These are phyloP conservation scores for Acanthamoeba triangularis DNA, from an alignment of 208 protist species.

Conservation along the genomic window DNA sequence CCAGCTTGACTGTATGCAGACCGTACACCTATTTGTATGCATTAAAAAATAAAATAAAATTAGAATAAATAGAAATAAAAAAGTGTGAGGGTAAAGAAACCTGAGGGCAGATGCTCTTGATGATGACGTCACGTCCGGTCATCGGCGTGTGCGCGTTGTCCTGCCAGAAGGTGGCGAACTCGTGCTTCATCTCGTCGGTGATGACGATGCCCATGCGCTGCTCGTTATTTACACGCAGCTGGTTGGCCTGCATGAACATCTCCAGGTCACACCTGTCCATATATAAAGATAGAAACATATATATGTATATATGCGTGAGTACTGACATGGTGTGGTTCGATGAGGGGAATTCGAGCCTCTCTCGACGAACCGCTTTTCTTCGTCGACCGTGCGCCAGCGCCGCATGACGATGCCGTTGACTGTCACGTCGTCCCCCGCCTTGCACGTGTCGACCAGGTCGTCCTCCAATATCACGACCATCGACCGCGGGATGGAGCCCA, in stretches of 20 bases:
- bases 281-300: too few species aligned
- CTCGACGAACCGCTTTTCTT: slow-evolving; percentile 98
- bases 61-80: background rate
- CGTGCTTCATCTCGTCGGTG: slow-evolving; percentile 85
- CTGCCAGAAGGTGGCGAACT: slow-evolving; percentile 90
- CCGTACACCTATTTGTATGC: slow-evolving; percentile 95
- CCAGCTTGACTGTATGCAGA: slow-evolving; percentile 73
- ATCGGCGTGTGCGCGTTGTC: slow-evolving; percentile 85
- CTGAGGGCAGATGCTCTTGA: slow-evolving; percentile 89
- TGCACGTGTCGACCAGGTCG: slow-evolving; percentile 98
- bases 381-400: slow-evolving; percentile 99
- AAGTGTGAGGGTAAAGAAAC: slow-evolving; percentile 76
- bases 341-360: slow-evolving; percentile 98
- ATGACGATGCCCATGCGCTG: slow-evolving; percentile 79
- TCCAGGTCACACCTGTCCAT: slow-evolving; percentile 98
- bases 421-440: slow-evolving; percentile 98
- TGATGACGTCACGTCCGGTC: slow-evolving; percentile 87
- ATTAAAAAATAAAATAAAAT: too few species aligned
- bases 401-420: slow-evolving; percentile 99
- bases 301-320: too few species aligned
- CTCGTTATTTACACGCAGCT: slow-evolving; percentile 91
- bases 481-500: slow-evolving; percentile 97
- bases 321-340: background rate
- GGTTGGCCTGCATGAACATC: slow-evolving; percentile 90
- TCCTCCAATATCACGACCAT: slow-evolving; percentile 98